These are phyloP conservation scores for Chaetomiaceae sp. DNA, from an alignment of 2,329 filamentous ascomycete species.

Conservation along the genomic window DNA sequence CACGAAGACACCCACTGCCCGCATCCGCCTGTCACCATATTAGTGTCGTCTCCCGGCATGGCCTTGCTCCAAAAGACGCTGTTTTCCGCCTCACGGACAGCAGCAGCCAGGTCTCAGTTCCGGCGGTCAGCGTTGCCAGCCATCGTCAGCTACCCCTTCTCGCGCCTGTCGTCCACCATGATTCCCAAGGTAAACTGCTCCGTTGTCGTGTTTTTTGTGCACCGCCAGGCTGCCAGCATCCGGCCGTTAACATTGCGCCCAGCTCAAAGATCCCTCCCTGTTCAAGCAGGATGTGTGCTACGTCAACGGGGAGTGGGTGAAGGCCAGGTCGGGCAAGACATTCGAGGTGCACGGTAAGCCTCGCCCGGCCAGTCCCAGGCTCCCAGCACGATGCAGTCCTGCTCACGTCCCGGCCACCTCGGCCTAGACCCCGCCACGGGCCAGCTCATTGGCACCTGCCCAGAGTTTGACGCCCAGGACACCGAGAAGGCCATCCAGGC, in stretches of 20 bases:
- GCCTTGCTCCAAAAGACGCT: conserved; percentile 26
- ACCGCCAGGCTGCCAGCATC: background rate
- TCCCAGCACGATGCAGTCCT: background rate
- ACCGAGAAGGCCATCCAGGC: conserved; percentile 76
- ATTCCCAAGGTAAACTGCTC: conserved; percentile 37
- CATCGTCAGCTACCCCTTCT: conserved; percentile 20
- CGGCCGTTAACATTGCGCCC: conserved; percentile 1
- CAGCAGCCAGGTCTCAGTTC: conserved; percentile 27
- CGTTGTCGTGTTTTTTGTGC: background rate
- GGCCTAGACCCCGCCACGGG: conserved; percentile 73
- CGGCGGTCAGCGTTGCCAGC: conserved; percentile 28
- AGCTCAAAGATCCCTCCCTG: conserved; percentile 75
- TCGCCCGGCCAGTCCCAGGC: background rate
- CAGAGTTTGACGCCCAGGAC: conserved; percentile 77
- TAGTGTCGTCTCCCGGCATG: conserved; percentile 14
- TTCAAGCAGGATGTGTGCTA: conserved; percentile 79
- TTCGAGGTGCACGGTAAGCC: conserved; percentile 72
- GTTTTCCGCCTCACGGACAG: conserved; percentile 23
- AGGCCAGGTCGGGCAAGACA: conserved; percentile 79
- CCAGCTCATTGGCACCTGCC: conserved; percentile 72
- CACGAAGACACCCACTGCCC: background rate
- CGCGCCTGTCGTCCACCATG: conserved; percentile 41
- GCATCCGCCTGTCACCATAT: background rate
- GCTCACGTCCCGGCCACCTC: conserved; percentile 8
- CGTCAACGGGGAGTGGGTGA: conserved; percentile 89